Base-by-base conservation (phyloP, 208 protist genomes). In the Balamuthia mandrillaris region DNA sequence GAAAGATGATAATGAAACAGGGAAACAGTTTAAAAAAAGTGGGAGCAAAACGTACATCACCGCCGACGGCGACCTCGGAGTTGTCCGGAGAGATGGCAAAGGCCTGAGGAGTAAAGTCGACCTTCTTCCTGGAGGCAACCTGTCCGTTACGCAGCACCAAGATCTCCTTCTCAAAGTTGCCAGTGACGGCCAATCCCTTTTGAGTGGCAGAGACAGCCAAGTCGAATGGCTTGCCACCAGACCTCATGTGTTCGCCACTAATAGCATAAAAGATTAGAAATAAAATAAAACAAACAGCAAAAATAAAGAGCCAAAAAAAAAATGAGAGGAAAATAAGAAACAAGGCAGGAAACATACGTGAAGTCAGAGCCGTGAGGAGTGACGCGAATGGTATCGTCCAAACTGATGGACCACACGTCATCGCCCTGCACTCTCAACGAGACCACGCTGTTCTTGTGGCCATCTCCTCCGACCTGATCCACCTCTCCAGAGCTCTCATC, bases 381-480 rank as follows among this genome's bases (percentile, higher is more conserved):
- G 18, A 90, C 31, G 35, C 85, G 81, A 9, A 93, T 56, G 31
- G 31, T 86, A 49, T 94, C 90, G 65, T 94, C 92, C 58, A 88
- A 90, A 39, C 52, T 72, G 39, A 75, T 58, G 3, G 89, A 89
- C 60, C 88, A 52, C 2, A 94, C 41, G 70, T 86, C 35, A 14
- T 88, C 84, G 60, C 58, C 82, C 72, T 83, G 75, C 3, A 92
- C 37, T n/a, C 58, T 52, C 16, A 92, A 9, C 21, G n/a, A 27
- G 24, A 82, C 77, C 27, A 94, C 85, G 49, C 91, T 81, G 70
- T 93, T 93, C 9, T 66, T 92, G 81, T 94, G 93, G 24, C 84
- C 91, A 21, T 75, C 61, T 35, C 91, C 92, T 3, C 3, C 37
- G 7, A 94, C 68, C 33, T 81, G 27, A 4, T 61, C 70, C 31